Evolutionary conservation across 345 rosid genomes (phyloP).

Genomic region (Triadica sebifera): DNA sequence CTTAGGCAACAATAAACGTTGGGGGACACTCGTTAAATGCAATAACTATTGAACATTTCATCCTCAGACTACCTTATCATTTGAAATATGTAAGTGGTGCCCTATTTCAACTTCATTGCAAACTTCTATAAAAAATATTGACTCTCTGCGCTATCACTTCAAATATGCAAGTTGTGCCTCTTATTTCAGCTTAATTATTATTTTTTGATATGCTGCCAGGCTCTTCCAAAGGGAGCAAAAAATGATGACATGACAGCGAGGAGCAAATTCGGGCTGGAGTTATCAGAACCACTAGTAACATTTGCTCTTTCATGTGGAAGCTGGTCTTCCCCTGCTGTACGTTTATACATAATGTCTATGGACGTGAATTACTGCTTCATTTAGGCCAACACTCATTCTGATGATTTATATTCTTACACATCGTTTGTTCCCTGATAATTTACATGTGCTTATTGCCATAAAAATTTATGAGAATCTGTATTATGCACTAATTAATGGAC

Average conservation of each 20-base stretch:
- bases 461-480: neutral
- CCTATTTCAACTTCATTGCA: conserved; percentile 4
- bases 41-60: conserved; percentile 77
- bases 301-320: conserved; percentile 90
- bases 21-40: conserved; percentile 69
- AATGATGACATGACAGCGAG: conserved; percentile 60
- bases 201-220: conserved; percentile 28
- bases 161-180: conserved; percentile 46
- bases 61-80: conserved; percentile 70
- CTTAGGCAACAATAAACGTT: conserved; percentile 70
- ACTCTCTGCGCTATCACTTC: conserved; percentile 46
- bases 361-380: conserved; percentile 1
- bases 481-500: conserved; percentile 25
- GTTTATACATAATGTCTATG: conserved; percentile 23
- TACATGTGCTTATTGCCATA: neutral
- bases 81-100: conserved; percentile 56
- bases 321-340: conserved; percentile 96
- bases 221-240: conserved; percentile 44
- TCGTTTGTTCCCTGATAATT: neutral
- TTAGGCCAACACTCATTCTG: conserved; percentile 3
- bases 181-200: conserved; percentile 17
- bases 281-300: conserved; percentile 78
- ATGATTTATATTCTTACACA: neutral
- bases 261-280: conserved; percentile 62
- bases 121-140: neutral